These are phyloP conservation scores for Detonula confervacea DNA, from an alignment of 352 stramenopile genomes.

Conservation along the genomic window DNA sequence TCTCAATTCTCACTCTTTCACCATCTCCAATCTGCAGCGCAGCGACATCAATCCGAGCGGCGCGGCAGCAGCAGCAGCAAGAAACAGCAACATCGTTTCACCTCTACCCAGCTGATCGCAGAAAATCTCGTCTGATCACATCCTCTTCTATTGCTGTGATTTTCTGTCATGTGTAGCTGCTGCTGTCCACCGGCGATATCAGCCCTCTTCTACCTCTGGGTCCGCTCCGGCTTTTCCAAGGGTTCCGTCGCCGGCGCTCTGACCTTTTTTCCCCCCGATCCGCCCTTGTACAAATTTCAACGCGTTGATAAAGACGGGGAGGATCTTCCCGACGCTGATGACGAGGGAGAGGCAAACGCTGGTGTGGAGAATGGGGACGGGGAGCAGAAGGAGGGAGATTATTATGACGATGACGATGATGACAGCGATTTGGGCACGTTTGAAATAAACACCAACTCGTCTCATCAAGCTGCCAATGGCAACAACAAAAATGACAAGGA, in stretches of 20 bases:
- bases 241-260: conserved; percentile 77
- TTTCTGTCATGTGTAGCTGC: too few relatives aligned
- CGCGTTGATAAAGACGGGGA: conserved; percentile 58
- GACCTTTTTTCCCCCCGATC: conserved; percentile 78
- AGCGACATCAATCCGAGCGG: too few relatives aligned
- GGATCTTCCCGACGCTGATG: conserved; percentile 46
- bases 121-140: too few relatives aligned
- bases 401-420: conserved; percentile 39
- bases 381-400: conserved; percentile 19
- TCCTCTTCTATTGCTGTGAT: too few relatives aligned
- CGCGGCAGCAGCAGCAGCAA: too few relatives aligned
- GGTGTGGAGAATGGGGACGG: conserved; percentile 17
- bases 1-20: too few relatives aligned
- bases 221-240: conserved; percentile 62
- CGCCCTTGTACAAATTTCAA: conserved; percentile 79
- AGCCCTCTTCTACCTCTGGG: conserved; percentile 82
- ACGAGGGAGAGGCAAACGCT: conserved; percentile 5
- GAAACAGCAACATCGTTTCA: too few relatives aligned
- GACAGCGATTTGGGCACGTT: conserved; percentile 54
- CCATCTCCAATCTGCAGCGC: too few relatives aligned
- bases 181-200: conserved; percentile 79
- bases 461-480: conserved; percentile 17
- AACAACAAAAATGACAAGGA: conserved; percentile 20
- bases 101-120: too few relatives aligned
- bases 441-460: conserved; percentile 44